Evolutionary conservation across 306 rosid species (phyloP).

Genomic region (Vicia faba): DNA sequence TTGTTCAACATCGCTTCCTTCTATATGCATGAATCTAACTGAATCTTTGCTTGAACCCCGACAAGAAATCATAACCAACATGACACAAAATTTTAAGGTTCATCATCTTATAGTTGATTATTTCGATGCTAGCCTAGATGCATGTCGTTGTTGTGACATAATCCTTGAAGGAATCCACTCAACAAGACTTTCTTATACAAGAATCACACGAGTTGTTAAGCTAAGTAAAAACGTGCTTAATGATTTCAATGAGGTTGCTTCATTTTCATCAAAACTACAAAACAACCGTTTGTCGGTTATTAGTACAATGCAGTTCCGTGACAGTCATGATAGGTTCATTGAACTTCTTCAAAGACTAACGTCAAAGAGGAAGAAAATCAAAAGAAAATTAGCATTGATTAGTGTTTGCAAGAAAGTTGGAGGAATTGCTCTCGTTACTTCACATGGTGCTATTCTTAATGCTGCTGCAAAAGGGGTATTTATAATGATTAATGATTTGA

Average conservation of each 20-base stretch:
- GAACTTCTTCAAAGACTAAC: conserved; percentile 48
- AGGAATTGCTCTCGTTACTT: conserved; percentile 45
- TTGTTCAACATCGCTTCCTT: conserved; percentile 28
- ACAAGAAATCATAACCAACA: conserved; percentile 55
- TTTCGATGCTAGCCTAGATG: conserved; percentile 72
- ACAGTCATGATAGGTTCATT: conserved; percentile 43
- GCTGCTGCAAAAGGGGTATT: not conserved
- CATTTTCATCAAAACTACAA: conserved; percentile 41
- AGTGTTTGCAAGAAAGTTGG: conserved; percentile 52
- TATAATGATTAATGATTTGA: too few relatives aligned
- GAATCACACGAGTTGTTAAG: conserved; percentile 44
- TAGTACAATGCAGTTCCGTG: conserved; percentile 41
- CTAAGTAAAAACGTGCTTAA: too few relatives aligned
- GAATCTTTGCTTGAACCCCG: conserved; percentile 65
- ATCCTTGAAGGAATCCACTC: conserved; percentile 63
- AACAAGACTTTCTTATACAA: conserved; percentile 44
- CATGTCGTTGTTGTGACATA: conserved; percentile 58
- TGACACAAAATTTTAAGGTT: conserved; percentile 41
- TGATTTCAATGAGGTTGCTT: conserved; percentile 38
- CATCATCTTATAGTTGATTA: conserved; percentile 68
- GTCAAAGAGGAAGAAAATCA: conserved; percentile 37
- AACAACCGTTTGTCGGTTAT: conserved; percentile 59
- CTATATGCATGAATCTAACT: conserved; percentile 38
- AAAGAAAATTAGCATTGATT: conserved; percentile 36
- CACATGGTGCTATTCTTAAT: conserved; percentile 47